Evolutionary conservation across 2,329 filamentous ascomycete species (phyloP).

Genomic region (Ciborinia camelliae): DNA sequence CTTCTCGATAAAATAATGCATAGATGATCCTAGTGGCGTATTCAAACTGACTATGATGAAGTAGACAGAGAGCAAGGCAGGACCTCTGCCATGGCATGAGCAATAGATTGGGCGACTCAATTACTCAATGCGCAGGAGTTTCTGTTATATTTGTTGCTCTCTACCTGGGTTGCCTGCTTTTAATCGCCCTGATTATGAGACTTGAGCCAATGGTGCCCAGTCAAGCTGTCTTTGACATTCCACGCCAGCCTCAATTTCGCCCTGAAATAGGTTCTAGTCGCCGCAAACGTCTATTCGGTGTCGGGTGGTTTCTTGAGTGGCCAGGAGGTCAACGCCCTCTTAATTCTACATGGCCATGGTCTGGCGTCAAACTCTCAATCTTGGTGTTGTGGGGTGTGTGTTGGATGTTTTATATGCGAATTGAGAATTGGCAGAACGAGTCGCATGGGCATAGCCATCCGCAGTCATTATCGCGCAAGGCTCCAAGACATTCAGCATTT

Average conservation of each 20-base stretch:
- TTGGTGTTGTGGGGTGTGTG: constrained; percentile 32
- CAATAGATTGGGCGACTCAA: neutral
- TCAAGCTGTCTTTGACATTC: neutral
- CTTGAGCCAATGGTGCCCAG: neutral
- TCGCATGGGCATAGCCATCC: neutral
- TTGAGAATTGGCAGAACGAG: constrained; percentile 4
- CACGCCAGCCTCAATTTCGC: constrained; percentile 10
- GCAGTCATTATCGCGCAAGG: neutral
- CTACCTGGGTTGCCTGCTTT: neutral
- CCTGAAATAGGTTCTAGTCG: constrained; percentile 6
- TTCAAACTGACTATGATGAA: neutral
- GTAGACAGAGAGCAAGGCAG: neutral
- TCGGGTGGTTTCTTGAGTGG: constrained; percentile 33
- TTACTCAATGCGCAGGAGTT: neutral
- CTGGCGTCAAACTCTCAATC: constrained; percentile 30
- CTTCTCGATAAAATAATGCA: neutral
- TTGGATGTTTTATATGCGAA: constrained; percentile 31
- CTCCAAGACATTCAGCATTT: neutral
- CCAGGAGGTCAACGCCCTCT: constrained; percentile 28
- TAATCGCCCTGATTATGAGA: constrained; percentile 4
- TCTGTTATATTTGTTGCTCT: neutral
- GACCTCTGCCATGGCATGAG: neutral
- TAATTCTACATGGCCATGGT: constrained; percentile 33
- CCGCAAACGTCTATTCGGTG: constrained; percentile 23
- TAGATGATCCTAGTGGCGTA: neutral